Base-by-base conservation (phyloP, 129 eudicot species). In the Arctium lappa region DNA sequence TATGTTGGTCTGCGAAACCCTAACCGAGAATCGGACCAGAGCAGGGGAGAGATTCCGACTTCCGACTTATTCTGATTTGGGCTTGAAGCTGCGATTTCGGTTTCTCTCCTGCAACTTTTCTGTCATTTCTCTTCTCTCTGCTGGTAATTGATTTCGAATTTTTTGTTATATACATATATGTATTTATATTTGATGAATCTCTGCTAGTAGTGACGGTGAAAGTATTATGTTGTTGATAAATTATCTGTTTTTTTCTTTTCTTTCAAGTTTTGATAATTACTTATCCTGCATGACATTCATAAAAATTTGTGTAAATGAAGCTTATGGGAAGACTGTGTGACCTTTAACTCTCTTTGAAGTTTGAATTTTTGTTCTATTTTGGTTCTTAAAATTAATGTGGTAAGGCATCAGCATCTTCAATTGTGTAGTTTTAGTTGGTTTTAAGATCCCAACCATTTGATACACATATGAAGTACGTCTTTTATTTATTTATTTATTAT, bases 1-100 rank as follows among this genome's bases (percentile, higher is more conserved):
- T 73, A 10, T 16, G 30, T 63, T 13, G 5, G 18, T 18, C n/a
- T 13, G 10, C 76, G 85, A 46, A 82, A 82, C 86, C 81, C 86
- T 82, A 82, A 36, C 86, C 77, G 50, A 22, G 31, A 65, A 65
- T 75, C 81, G 39, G 16, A 70, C 72, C 72, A 38, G 4, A 81
- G 32, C 77, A 48, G 22, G 36, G 69, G 70, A 46, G 30, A 31
- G 76, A 75, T 66, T 66, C 85, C 80, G 75, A 38, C 76, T 74
- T 81, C 80, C 75, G 63, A 50, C 18, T 50, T 46, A 11, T 36
- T 74, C 77, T 36, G 84, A 18, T 36, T 62, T 40, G 79, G 31
- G n/a, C 27, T 27, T 66, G 12, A 79, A 44, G 15, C 65, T 13
- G 73, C 74, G 27, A 69, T 56, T 78, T 63, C 76, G 53, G 48